phyloP scores from a whole-genome alignment of 2,329 filamentous ascomycete species.

The Beauveria brongniartii region DNA sequence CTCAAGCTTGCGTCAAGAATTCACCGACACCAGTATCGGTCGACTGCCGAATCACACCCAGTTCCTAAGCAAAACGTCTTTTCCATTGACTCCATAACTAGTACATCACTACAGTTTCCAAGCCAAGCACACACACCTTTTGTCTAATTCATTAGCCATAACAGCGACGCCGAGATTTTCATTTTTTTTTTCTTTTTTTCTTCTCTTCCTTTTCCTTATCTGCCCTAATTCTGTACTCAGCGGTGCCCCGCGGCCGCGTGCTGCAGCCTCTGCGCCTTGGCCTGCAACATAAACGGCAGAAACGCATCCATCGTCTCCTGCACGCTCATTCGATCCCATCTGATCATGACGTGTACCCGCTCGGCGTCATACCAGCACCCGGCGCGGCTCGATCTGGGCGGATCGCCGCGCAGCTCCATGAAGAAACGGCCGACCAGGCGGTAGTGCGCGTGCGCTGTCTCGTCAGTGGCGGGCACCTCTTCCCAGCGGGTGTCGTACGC shows the following conservation, averaged over 20 bases:
- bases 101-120: neutral
- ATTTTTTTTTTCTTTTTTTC: too few relatives aligned
- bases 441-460: neutral
- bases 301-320: constrained; percentile 10
- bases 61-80: neutral
- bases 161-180: neutral
- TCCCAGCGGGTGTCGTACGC: constrained; percentile 1
- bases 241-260: neutral
- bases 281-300: constrained; percentile 10
- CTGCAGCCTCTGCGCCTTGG: constrained; percentile 9
- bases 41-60: neutral
- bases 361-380: constrained; percentile 12
- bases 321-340: neutral
- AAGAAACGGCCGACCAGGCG: constrained; percentile 9
- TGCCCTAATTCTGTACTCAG: neutral
- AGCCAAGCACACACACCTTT: neutral
- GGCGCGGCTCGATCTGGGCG: constrained; percentile 2
- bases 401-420: constrained; percentile 9
- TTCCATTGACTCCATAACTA: neutral
- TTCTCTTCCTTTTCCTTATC: neutral
- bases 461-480: constrained; percentile 5
- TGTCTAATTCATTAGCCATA: neutral
- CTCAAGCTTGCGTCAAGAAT: too few relatives aligned
- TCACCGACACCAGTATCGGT: neutral
- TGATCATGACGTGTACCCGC: constrained; percentile 6